Evolutionary conservation across 306 rosid genomes (phyloP).

Genomic region (Dryas alaskensis): DNA sequence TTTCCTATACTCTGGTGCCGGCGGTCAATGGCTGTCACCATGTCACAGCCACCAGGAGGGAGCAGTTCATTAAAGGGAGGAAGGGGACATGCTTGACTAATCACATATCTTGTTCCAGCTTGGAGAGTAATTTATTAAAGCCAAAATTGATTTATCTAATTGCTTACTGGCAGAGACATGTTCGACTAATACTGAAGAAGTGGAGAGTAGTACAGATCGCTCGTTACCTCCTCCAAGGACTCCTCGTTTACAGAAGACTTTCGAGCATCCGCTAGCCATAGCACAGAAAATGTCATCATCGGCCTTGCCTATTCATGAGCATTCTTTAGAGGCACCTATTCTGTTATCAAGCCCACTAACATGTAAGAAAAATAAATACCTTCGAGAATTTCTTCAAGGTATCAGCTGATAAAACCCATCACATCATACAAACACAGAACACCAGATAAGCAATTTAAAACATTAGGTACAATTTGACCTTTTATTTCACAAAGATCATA

Average conservation of each 20-base stretch:
- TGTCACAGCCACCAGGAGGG: background rate
- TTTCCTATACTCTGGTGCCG: background rate
- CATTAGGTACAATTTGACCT: background rate
- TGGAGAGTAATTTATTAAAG: background rate
- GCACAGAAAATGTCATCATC: background rate
- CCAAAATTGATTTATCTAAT: background rate
- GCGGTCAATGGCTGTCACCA: background rate
- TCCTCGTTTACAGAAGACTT: background rate
- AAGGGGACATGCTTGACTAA: background rate
- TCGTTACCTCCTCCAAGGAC: constrained; percentile 7
- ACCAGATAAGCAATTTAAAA: background rate
- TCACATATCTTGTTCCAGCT: background rate
- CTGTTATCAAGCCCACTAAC: constrained; percentile 35
- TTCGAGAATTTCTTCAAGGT: background rate
- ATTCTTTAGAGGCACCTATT: constrained; percentile 42
- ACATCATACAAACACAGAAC: background rate
- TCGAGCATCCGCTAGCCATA: background rate
- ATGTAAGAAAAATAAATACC: constrained; percentile 9
- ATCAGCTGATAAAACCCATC: background rate
- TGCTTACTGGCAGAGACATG: background rate
- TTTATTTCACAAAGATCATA: background rate
- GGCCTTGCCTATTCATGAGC: constrained; percentile 30
- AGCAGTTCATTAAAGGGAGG: background rate
- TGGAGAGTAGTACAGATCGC: background rate
- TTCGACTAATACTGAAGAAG: background rate